phyloP scores from a whole-genome alignment of 2,329 filamentous ascomycete species.

The Kalaharituber pfeilii region DNA sequence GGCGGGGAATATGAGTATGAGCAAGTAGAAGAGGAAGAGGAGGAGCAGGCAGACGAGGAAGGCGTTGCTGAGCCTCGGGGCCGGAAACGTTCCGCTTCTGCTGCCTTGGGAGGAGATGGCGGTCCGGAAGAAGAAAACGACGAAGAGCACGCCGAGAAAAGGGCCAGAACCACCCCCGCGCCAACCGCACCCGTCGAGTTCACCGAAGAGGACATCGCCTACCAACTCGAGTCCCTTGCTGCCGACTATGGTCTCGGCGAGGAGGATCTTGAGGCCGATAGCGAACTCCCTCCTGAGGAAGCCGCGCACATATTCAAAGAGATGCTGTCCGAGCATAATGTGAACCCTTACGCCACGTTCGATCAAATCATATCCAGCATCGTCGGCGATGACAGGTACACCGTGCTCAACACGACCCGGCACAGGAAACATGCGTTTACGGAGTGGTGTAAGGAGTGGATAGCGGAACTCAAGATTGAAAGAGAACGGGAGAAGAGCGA shows the following conservation, averaged over 20 bases:
- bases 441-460: slow-evolving; percentile 63
- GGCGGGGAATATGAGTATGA: slow-evolving; percentile 22
- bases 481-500: slow-evolving; percentile 55
- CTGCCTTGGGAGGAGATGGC: slow-evolving; percentile 26
- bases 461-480: slow-evolving; percentile 52
- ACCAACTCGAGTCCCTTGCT: slow-evolving; percentile 78
- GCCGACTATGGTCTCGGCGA: slow-evolving; percentile 64
- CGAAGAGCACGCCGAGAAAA: slow-evolving; percentile 33
- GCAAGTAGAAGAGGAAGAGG: slow-evolving; percentile 23
- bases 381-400: slow-evolving; percentile 74
- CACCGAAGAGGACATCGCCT: slow-evolving; percentile 85
- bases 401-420: slow-evolving; percentile 63
- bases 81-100: slow-evolving; percentile 15
- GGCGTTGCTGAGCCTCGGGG: slow-evolving; percentile 16
- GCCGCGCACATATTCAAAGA: slow-evolving; percentile 32
- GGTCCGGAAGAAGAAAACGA: slow-evolving; percentile 52
- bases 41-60: slow-evolving; percentile 19
- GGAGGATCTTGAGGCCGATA: slow-evolving; percentile 54
- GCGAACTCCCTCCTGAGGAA: slow-evolving; percentile 25
- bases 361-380: slow-evolving; percentile 72
- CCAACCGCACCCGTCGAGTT: slow-evolving; percentile 50
- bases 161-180: neutral
- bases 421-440: slow-evolving; percentile 67
- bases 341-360: slow-evolving; percentile 83
- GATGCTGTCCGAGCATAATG: slow-evolving; percentile 60